phyloP scores from a whole-genome alignment of 2,329 filamentous ascomycete species.

The Alternaria brassicae region DNA sequence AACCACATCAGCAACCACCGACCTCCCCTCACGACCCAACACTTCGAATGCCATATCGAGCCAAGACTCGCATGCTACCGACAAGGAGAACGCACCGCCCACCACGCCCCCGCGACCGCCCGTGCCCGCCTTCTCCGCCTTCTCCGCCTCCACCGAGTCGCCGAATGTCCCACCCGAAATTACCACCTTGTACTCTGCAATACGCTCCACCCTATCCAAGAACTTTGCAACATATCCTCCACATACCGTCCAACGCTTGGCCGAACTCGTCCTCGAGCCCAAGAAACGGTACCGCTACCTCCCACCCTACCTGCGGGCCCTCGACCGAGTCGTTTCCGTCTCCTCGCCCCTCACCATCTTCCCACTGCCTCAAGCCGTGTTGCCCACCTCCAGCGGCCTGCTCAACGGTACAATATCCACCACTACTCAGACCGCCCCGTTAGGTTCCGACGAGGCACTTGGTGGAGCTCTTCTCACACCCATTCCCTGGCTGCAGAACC shows the following conservation, averaged over 20 bases:
- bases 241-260: conserved; percentile 89
- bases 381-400: conserved; percentile 56
- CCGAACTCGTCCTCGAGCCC: conserved; percentile 82
- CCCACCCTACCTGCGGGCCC: conserved; percentile 84
- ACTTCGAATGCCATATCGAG: conserved; percentile 35
- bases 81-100: conserved; percentile 73
- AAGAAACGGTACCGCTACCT: conserved; percentile 81
- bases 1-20: conserved; percentile 50
- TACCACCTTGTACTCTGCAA: conserved; percentile 43
- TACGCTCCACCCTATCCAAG: conserved; percentile 62
- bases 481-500: conserved; percentile 79
- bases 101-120: conserved; percentile 51
- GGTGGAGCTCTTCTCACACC: conserved; percentile 91
- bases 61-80: conserved; percentile 62
- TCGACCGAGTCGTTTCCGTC: conserved; percentile 89
- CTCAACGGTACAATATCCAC: conserved; percentile 68
- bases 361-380: conserved; percentile 74
- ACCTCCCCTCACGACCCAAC: conserved; percentile 26
- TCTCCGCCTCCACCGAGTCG: conserved; percentile 46
- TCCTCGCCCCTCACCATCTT: conserved; percentile 82
- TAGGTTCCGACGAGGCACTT: conserved; percentile 86
- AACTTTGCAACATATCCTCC: conserved; percentile 80
- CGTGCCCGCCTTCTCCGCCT: conserved; percentile 55
- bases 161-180: conserved; percentile 41
- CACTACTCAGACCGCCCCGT: conserved; percentile 44